Evolutionary conservation across 208 protist genomes (phyloP).

Genomic region (Trypanosoma caninum): DNA sequence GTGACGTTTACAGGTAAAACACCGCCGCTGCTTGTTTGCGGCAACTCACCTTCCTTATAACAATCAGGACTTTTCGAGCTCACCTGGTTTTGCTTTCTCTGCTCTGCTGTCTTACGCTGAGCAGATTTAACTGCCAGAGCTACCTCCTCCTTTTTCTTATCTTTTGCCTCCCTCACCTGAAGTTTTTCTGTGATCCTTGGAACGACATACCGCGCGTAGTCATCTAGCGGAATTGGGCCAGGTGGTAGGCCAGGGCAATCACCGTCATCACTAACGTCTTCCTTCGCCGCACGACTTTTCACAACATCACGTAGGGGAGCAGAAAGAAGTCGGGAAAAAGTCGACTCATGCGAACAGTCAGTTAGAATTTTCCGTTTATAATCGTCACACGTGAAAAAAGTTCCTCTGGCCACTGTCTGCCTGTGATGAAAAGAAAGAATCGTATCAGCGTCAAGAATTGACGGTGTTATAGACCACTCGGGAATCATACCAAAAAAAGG

Average conservation of each 20-base stretch:
- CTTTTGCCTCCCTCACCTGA: not conserved
- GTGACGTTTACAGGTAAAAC: not conserved
- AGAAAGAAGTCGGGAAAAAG: constrained; percentile 19
- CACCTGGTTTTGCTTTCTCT: not conserved
- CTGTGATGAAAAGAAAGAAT: constrained; percentile 24
- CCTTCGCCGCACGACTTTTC: not conserved
- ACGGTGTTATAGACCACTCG: constrained; percentile 10
- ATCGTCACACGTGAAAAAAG: not conserved
- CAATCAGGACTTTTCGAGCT: no score
- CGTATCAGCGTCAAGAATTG: constrained; percentile 17
- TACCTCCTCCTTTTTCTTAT: not conserved
- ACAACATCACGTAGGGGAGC: not conserved
- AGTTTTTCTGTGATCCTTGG: not conserved
- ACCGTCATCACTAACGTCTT: not conserved
- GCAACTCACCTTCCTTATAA: no score
- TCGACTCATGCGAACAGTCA: not conserved
- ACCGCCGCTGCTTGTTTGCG: not conserved
- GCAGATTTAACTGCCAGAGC: not conserved
- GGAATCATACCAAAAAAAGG: constrained; percentile 22
- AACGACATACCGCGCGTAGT: constrained; percentile 24
- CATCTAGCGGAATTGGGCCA: constrained; percentile 16
- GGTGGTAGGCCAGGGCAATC: constrained; percentile 17
- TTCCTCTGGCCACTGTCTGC: not conserved
- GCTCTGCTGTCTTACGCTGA: no score
- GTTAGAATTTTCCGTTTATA: not conserved